These are phyloP conservation scores for Neonectria neomacrospora DNA, from an alignment of 2,329 filamentous ascomycete genomes.

Conservation along the genomic window DNA sequence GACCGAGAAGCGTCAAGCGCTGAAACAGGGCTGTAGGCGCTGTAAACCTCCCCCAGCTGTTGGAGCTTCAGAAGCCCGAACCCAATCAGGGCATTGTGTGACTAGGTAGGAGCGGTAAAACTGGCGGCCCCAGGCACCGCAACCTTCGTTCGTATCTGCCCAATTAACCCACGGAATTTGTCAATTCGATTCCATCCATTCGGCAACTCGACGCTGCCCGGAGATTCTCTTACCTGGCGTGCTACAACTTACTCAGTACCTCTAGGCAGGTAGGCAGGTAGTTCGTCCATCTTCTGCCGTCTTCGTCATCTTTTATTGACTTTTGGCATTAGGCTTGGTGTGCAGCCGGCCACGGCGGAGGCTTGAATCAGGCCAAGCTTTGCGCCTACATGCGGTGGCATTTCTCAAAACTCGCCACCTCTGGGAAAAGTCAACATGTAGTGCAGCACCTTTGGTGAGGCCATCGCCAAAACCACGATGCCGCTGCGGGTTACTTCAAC, in stretches of 20 bases:
- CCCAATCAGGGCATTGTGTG: slow-evolving; percentile 13
- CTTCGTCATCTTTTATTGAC: neutral
- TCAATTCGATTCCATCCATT: neutral
- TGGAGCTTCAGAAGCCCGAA: neutral
- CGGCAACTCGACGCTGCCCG: neutral
- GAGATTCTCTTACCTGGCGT: slow-evolving; percentile 4
- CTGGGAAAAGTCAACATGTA: neutral
- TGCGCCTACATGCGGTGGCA: neutral
- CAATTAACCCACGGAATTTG: neutral
- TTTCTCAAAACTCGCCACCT: neutral
- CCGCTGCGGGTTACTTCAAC: neutral
- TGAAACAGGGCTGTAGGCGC: slow-evolving; percentile 16
- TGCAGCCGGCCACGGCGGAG: slow-evolving; percentile 10
- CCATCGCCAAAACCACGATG: neutral
- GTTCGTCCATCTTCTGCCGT: neutral
- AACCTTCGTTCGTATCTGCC: neutral
- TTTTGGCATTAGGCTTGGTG: neutral
- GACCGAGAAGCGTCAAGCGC: slow-evolving; percentile 7
- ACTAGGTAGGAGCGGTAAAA: neutral
- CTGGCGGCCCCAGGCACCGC: neutral
- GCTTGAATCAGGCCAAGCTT: neutral
- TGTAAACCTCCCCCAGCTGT: neutral
- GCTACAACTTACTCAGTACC: neutral
- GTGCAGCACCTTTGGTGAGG: neutral
- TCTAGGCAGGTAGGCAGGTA: neutral